Evolutionary conservation across 768 basidiomycete genomes (phyloP), one percentile per base, ranked within the genome.

Genomic region (Russula emetica): DNA sequence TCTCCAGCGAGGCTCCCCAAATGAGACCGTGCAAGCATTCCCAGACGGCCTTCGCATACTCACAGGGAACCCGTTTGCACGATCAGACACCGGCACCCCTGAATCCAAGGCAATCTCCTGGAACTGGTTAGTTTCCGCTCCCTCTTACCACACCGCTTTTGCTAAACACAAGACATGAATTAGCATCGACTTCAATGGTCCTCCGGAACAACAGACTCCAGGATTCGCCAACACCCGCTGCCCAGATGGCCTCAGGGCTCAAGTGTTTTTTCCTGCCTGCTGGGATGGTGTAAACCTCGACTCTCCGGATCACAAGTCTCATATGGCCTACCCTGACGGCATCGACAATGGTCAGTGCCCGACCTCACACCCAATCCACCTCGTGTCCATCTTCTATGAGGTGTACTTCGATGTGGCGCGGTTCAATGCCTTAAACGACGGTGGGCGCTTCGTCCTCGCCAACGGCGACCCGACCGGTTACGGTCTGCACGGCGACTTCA

Each of bases 401-500:
- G 71, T 75, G 5, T 74, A 70, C 30, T 78, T 70, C 71, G 58
- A 66, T 42, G 70, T 71, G 22, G 62, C 67, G 9, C 55, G 47
- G 2, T 73, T 75, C 66, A 70, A 74, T 56, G 62, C 60, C 38
- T 64, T 69, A 52, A 70, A 74, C 42, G 69, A 69, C 30, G 68
- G 67, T n/a, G 72, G 74, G 52, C 76, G 75, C 10, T 74, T 76
- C 60, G 76, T 78, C 57, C 75, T 77, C 42, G 71, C 80, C 16
- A 75, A 76, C 61, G 78, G 77, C 28, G 80, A 82, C 63, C 73
- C 78, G 6, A 79, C 78, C 5, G 78, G 79, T 2, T 76, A 75
- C 65, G 78, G 77, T 24, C 69, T 74, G 47, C 74, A 76, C 61
- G 75, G 72, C 9, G 77, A 78, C 66, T 77, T 76, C 67, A 66